Evolutionary conservation across 805 yeast genomes (phyloP).

Genomic region (Nakazawaea ernobii): DNA sequence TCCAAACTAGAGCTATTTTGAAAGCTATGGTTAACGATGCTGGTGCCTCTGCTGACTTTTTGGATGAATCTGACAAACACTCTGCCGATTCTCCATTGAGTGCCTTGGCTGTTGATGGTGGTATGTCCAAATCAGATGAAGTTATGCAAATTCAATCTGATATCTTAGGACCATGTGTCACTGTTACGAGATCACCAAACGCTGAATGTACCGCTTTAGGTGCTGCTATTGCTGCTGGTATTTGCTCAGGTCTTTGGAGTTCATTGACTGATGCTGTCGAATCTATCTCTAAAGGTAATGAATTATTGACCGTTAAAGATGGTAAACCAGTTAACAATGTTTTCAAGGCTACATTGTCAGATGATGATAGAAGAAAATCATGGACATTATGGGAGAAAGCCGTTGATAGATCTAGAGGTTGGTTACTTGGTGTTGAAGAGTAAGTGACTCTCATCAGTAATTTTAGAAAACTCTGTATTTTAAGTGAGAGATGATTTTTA

Average conservation of each 20-base stretch:
- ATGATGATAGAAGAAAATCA: constrained; percentile 49
- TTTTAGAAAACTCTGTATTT: neutral
- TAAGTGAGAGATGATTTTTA: neutral
- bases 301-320: constrained; percentile 10
- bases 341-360: constrained; percentile 35
- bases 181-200: constrained; percentile 73
- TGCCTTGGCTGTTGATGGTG: constrained; percentile 82
- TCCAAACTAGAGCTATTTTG: constrained; percentile 85
- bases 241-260: constrained; percentile 66
- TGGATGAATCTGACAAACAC: constrained; percentile 40
- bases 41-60: constrained; percentile 52
- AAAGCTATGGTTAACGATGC: constrained; percentile 87
- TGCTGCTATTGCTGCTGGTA: constrained; percentile 93
- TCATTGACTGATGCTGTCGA: constrained; percentile 62
- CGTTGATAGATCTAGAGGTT: constrained; percentile 71
- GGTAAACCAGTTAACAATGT: constrained; percentile 10
- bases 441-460: neutral
- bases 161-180: constrained; percentile 80
- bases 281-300: constrained; percentile 29
- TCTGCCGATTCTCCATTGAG: constrained; percentile 39
- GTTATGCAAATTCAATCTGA: constrained; percentile 94
- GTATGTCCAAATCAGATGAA: constrained; percentile 86
- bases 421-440: constrained; percentile 39
- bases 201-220: constrained; percentile 94
- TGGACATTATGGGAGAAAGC: constrained; percentile 87